Evolutionary conservation across 192 early-diverging fungal species (phyloP).

Genomic region (Ambispora gerdemannii): DNA sequence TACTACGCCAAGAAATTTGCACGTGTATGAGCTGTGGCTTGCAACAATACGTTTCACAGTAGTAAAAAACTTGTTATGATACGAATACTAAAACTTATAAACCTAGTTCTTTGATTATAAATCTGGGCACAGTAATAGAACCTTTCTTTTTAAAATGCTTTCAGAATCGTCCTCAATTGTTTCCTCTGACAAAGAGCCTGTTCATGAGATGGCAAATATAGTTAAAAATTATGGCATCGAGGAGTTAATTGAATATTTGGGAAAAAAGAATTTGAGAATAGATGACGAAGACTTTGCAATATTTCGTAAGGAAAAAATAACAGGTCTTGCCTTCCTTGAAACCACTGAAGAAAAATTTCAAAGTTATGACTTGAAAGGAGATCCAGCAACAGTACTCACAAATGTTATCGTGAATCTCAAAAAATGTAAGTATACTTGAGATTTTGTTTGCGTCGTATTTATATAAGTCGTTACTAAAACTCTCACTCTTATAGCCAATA

Average conservation of each 20-base stretch:
- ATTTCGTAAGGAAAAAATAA: neutral
- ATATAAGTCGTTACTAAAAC: neutral
- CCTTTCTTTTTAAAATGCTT: neutral
- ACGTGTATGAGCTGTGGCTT: no score
- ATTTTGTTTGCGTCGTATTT: neutral
- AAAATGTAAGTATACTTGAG: neutral
- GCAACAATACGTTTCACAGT: no score
- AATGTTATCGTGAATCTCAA: conserved; percentile 4
- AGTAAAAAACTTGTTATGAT: no score
- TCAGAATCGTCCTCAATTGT: neutral
- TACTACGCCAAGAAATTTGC: no score
- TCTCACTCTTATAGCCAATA: neutral
- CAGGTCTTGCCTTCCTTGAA: neutral
- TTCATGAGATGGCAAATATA: conserved; percentile 7
- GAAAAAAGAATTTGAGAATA: neutral
- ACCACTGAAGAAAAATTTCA: neutral
- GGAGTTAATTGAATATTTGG: conserved; percentile 13
- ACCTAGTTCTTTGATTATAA: conserved; percentile 24
- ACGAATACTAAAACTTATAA: no score
- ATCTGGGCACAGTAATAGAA: conserved; percentile 9
- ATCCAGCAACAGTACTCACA: neutral
- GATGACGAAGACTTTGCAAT: neutral
- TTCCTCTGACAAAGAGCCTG: conserved; percentile 2
- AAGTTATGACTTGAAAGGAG: neutral
- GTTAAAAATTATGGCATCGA: conserved; percentile 1